A percentile compares a stretch with the other conserved stretches of the same genome.
Evolutionary conservation across 2,329 filamentous ascomycete species (phyloP).

Genomic region (Didymella sp.): DNA sequence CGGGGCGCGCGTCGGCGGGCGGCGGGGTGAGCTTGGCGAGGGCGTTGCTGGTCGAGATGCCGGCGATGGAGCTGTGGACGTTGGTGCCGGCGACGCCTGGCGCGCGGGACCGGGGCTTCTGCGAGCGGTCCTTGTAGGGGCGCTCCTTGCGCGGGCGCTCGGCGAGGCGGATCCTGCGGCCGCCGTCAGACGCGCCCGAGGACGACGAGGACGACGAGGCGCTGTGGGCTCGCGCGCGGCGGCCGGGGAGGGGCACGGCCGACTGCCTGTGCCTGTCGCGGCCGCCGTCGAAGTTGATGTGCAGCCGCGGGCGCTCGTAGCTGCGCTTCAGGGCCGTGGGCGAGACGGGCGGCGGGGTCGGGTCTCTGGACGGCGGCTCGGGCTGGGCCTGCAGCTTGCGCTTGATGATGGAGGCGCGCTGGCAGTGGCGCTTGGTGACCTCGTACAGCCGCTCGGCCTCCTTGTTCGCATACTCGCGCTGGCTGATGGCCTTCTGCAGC

Average conservation of each 20-base stretch:
- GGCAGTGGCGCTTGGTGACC: conserved; percentile 64
- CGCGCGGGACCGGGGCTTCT: conserved; percentile 53
- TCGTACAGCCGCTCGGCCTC: conserved; percentile 65
- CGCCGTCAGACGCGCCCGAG: conserved; percentile 28
- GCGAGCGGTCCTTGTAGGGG: conserved; percentile 44
- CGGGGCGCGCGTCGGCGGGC: conserved; percentile 64
- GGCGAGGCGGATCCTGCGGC: conserved; percentile 18
- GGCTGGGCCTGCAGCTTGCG: conserved; percentile 68
- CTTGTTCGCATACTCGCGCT: conserved; percentile 62
- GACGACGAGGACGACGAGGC: conserved; percentile 16
- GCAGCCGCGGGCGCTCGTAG: conserved; percentile 38
- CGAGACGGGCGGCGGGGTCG: conserved; percentile 59
- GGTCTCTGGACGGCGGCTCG: conserved; percentile 66
- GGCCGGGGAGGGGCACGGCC: conserved; percentile 23
- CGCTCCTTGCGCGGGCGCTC: conserved; percentile 32
- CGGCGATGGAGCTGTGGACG: conserved; percentile 61
- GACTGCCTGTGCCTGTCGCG: conserved; percentile 34
- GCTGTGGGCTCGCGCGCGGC: conserved; percentile 24
- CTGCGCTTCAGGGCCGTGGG: conserved; percentile 48
- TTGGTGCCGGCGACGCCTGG: conserved; percentile 60
- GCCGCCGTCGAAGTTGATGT: conserved; percentile 38
- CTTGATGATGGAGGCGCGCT: conserved; percentile 65
- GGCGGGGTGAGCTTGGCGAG: conserved; percentile 65
- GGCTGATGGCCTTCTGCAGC: conserved; percentile 61
- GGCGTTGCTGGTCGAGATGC: conserved; percentile 68